A percentile compares a stretch with the other conserved stretches of the same genome.
Evolutionary conservation across 2,329 filamentous ascomycete genomes (phyloP).

Genomic region (Arthrobotrys megalospora): DNA sequence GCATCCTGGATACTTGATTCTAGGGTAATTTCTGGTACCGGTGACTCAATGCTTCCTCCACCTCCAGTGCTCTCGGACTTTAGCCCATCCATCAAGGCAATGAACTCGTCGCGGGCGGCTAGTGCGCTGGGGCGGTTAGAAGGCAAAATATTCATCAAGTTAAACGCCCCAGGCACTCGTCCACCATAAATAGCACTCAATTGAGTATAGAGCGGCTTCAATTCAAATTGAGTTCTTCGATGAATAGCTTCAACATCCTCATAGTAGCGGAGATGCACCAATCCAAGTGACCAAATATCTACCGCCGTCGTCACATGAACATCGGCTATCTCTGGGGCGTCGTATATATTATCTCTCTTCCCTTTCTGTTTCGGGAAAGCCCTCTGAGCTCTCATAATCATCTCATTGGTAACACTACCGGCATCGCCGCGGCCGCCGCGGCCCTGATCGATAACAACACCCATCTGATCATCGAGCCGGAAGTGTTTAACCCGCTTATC

Average conservation of each 20-base stretch:
- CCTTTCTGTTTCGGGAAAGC: neutral
- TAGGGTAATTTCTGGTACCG: neutral
- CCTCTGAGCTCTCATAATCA: neutral
- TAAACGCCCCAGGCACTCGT: neutral
- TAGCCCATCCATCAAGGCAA: neutral
- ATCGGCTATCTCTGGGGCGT: neutral
- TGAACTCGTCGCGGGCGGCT: neutral
- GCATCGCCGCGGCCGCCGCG: neutral
- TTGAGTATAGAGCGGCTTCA: neutral
- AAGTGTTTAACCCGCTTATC: neutral
- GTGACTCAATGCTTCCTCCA: neutral
- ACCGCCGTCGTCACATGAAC: conserved; percentile 1
- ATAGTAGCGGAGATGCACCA: neutral
- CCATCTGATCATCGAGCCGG: neutral
- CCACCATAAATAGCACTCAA: neutral
- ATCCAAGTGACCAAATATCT: conserved; percentile 18
- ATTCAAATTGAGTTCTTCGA: too few relatives aligned
- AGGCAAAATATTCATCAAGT: neutral
- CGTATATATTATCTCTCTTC: neutral
- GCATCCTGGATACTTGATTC: neutral
- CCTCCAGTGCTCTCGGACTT: neutral
- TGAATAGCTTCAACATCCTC: neutral
- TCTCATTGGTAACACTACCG: neutral
- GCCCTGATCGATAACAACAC: neutral
- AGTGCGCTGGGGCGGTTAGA: neutral